These are phyloP conservation scores for Babesia ovata DNA, from an alignment of 169 alveolate species.

Conservation along the genomic window DNA sequence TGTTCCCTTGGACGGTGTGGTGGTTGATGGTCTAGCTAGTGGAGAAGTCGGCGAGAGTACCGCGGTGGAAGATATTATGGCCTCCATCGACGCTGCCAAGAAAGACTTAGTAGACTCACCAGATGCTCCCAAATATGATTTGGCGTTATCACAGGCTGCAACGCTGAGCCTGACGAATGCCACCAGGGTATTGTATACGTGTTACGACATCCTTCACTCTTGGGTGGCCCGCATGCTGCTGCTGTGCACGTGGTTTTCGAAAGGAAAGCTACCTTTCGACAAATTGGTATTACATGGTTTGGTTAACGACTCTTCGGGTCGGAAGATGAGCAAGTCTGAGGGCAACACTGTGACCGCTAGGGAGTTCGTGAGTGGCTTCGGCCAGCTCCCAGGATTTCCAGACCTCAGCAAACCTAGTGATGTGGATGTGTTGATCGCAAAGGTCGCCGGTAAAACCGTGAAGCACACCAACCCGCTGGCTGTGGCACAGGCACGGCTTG, in stretches of 20 bases:
- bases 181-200: slow-evolving; percentile 29
- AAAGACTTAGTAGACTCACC: no score
- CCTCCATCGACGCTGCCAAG: no score
- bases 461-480: slow-evolving; percentile 24
- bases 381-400: slow-evolving; percentile 17
- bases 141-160: background rate
- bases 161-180: background rate
- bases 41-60: background rate
- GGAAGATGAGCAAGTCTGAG: slow-evolving; percentile 62
- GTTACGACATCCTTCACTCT: slow-evolving; percentile 59
- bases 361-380: slow-evolving; percentile 20
- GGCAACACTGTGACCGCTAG: slow-evolving; percentile 48
- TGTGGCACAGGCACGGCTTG: slow-evolving; percentile 21
- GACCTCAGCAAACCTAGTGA: slow-evolving; percentile 6
- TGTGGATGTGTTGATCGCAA: background rate
- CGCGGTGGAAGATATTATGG: no score
- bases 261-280: slow-evolving; percentile 33
- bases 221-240: slow-evolving; percentile 67
- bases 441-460: background rate
- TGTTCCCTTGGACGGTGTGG: background rate
- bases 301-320: slow-evolving; percentile 41
- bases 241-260: slow-evolving; percentile 25
- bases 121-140: no score
- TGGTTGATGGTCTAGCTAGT: background rate
- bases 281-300: slow-evolving; percentile 52